Evolutionary conservation across 257 asterid species (phyloP), one percentile per base, ranked within the genome.

Genomic region (Jaltomata sinuosa): DNA sequence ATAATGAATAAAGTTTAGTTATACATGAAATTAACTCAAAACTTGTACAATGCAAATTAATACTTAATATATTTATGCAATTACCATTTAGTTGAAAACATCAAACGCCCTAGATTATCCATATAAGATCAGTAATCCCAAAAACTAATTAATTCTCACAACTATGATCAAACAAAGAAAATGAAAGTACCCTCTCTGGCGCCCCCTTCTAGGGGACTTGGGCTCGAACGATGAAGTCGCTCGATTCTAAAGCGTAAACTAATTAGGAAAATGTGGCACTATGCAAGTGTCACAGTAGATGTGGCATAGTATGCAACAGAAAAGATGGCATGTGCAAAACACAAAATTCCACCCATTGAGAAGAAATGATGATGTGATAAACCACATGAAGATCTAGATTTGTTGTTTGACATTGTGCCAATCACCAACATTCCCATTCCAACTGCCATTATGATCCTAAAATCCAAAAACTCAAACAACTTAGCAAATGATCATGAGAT

Each of bases 381-480:
- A 11, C 99, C 99, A 84, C 99, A 95, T 0, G 97, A 90, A 54
- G 94, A 86, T 85, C 95, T 92, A 34, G 97, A 91, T 88, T 93
- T 91, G 50, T 82, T 87, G 88, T 95, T 95, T 27, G 99, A 87
- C 83, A 87, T 86, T 55, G 93, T 94, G n/a, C 97, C 98, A 2
- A 93, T 89, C 83, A 91, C 97, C 87, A 95, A 86, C 96, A 92
- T 84, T 1, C 91, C 74, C 91, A 93, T 74, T 1, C 97, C 99
- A 32, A 86, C 97, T 4, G 90, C 92, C 84, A 90, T 36, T 69
- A 91, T 84, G 55, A 95, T 87, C 99, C 98, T 95, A 89, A 49
- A 77, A 77, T 2, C 0, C 4, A 40, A 47, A 11, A 27, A 47
- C 15, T 76, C 81, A 49, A 74, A 74, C 7, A 47, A 31, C 16